Base-by-base conservation (phyloP, 164 flowering plant genomes). In the Tetracentron sinense region DNA sequence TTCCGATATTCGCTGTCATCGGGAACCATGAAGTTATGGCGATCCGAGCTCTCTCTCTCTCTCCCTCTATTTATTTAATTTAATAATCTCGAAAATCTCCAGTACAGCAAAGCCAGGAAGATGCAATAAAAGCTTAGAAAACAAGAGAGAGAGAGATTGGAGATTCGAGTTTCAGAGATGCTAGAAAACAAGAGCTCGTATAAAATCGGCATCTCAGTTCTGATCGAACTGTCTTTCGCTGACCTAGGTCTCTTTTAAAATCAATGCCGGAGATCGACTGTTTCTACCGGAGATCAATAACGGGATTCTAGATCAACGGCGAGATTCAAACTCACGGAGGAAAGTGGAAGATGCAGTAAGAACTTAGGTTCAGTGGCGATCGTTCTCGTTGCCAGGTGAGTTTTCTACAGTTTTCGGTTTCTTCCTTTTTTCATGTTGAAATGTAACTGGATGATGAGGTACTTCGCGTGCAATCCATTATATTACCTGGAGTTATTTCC, bases 1-100 rank as follows among this genome's bases (percentile, higher is more conserved):
- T 78, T 56, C 78, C 82, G 58, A 78, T 80, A 80, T 78, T 82
- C 77, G 72, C 78, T 82, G 75, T 59, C 83, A 74, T 79, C 52
- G 82, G 78, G 64, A 78, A 77, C 53, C 79, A 68, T 69, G 53
- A 68, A 76, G 53, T 33, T 30, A 35, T 38, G 35, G 49, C 54
- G n/a, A 33, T 61, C 54, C 50, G 31, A 25, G 61, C 64, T 56
- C 30, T 58, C 30, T 62, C 54, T 12, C 29, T 52, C 21, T 20
- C n/a, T 47, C 22, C n/a, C n/a, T n/a, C n/a, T n/a, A 14, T 49
- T 22, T 49, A 19, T 38, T 38, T 38, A 4, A 8, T 16, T 38
- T 38, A 10, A 38, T 38, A 38, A 1, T 8, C 38, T 33, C 4
- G 8, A 33, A 33, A 33, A 33, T 38, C 44, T 38, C 44, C 44